Conservation (phyloP, 208 protist species). For the Leishmania lainsoni region DNA sequence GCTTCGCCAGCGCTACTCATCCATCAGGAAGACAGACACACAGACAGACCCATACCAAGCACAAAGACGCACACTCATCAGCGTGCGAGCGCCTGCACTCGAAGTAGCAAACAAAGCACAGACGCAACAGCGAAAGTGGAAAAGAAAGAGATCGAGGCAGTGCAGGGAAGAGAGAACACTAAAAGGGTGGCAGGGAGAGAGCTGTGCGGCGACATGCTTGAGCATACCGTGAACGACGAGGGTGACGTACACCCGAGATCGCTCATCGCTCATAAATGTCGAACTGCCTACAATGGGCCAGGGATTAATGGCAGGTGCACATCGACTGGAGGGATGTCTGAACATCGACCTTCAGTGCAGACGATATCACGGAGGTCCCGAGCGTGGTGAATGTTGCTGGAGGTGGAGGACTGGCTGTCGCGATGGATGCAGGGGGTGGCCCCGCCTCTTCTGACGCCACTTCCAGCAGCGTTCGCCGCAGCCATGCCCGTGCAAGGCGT, state of each 20-base stretch:
- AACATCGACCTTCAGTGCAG: not conserved
- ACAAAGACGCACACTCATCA: not conserved
- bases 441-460: not conserved
- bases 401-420: not conserved
- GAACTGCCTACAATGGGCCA: not conserved
- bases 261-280: not conserved
- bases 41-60: not conserved
- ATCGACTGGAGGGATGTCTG: not conserved
- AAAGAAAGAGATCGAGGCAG: not conserved
- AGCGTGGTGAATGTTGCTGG: not conserved
- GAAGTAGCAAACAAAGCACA: not conserved
- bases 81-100: not conserved
- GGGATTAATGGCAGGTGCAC: not conserved
- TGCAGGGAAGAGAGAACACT: not conserved
- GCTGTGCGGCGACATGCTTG: not conserved
- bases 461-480: constrained; percentile 1
- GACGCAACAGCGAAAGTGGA: not conserved
- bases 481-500: constrained; percentile 16
- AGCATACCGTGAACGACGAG: not conserved
- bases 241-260: not conserved
- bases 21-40: not conserved
- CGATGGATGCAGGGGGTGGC: not conserved
- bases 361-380: not conserved
- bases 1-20: not conserved
- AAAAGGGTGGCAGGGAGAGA: not conserved